Conservation (phyloP, 148 eudicot genomes). For the Rhododendron molle region DNA sequence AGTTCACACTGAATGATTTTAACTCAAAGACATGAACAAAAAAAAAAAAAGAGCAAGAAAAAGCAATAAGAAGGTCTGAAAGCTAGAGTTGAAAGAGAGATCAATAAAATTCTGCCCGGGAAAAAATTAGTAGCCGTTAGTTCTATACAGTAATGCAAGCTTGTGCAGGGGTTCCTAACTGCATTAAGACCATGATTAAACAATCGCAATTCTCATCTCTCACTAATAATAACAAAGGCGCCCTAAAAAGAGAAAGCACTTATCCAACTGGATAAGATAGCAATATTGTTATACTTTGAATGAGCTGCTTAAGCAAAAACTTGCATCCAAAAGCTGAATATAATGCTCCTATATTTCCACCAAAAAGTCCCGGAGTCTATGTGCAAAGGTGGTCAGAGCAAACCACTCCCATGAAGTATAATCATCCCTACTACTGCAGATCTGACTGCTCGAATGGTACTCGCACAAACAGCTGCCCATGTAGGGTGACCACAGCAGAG, state of each 20-base stretch:
- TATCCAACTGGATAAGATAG: conserved; percentile 13
- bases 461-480: conserved; percentile 87
- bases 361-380: not conserved
- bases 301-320: not conserved
- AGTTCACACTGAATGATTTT: not conserved
- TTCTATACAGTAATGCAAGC: not conserved
- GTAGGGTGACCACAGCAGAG: conserved; percentile 92
- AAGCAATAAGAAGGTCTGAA: not conserved
- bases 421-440: conserved; percentile 13
- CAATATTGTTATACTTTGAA: not conserved
- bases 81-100: not conserved
- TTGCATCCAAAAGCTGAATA: not conserved
- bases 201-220: not conserved
- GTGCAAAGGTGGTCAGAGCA: conserved; percentile 9
- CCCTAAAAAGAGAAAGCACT: not conserved
- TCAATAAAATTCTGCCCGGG: not conserved
- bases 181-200: not conserved
- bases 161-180: not conserved
- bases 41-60: not conserved
- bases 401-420: conserved; percentile 1
- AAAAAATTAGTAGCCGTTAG: not conserved
- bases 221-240: not conserved
- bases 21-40: not conserved
- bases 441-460: conserved; percentile 60
- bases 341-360: not conserved